phyloP scores from a whole-genome alignment of 2,329 filamentous ascomycete species.

The Pezicula rhizophila region DNA sequence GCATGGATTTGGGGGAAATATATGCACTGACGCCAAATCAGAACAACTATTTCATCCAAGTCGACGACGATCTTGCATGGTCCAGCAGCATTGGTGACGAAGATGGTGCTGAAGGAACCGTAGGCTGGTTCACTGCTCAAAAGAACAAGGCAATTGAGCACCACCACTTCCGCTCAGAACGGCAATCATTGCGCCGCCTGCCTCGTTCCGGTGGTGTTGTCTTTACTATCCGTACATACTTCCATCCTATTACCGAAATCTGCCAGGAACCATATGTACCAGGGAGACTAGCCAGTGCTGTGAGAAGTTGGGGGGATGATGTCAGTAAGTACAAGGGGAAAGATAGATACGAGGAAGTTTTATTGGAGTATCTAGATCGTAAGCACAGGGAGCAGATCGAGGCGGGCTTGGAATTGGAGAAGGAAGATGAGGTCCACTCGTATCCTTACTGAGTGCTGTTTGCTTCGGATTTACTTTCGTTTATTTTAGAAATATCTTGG shows the following conservation, averaged over 20 bases:
- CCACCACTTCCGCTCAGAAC: slow-evolving; percentile 68
- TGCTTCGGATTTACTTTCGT: slow-evolving; percentile 1
- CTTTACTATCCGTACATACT: slow-evolving; percentile 60
- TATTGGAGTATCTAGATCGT: slow-evolving; percentile 70
- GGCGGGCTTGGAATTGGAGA: slow-evolving; percentile 55
- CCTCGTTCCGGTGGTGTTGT: slow-evolving; percentile 48
- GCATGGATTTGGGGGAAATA: neutral
- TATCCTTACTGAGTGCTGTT: slow-evolving; percentile 48
- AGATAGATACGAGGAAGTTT: slow-evolving; percentile 64
- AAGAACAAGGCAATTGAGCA: slow-evolving; percentile 67
- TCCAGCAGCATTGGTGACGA: slow-evolving; percentile 69
- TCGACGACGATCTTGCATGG: slow-evolving; percentile 74
- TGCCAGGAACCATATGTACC: slow-evolving; percentile 67
- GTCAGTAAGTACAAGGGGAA: slow-evolving; percentile 73
- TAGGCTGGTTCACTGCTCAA: slow-evolving; percentile 71
- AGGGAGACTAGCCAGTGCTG: slow-evolving; percentile 67
- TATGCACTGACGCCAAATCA: slow-evolving; percentile 34
- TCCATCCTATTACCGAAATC: slow-evolving; percentile 49
- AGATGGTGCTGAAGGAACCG: slow-evolving; percentile 45
- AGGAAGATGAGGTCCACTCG: slow-evolving; percentile 51
- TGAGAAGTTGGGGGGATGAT: slow-evolving; percentile 76
- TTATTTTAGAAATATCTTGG: too few relatives aligned
- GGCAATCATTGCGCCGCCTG: slow-evolving; percentile 56
- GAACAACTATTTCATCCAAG: slow-evolving; percentile 86
- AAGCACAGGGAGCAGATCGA: slow-evolving; percentile 69